phyloP scores from a whole-genome alignment of 208 protist genomes.

The Crithidia acanthocephali region DNA sequence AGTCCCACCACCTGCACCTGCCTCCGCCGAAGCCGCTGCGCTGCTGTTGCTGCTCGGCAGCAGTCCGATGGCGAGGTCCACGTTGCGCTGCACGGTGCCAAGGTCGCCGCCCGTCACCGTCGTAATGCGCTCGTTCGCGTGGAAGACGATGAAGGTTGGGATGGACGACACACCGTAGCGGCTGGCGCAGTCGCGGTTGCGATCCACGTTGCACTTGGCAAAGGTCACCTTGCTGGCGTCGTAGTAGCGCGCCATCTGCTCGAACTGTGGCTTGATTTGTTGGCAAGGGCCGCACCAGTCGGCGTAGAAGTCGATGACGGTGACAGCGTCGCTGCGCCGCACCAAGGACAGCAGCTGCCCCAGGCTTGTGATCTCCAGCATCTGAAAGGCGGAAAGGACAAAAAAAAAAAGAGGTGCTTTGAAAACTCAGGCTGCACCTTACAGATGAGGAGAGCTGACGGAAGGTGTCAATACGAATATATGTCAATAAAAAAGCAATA shows the following conservation, averaged over 20 bases:
- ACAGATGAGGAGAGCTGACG: no score
- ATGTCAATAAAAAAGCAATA: constrained; percentile 6
- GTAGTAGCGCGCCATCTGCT: constrained; percentile 55
- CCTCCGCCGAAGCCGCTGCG: background rate
- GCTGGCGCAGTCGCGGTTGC: constrained; percentile 58
- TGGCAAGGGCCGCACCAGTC: constrained; percentile 92
- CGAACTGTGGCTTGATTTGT: constrained; percentile 71
- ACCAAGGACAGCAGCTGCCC: constrained; percentile 59
- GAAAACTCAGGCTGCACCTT: no score
- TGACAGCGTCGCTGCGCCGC: constrained; percentile 42
- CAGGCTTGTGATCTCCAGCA: constrained; percentile 83
- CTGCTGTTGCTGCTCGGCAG: constrained; percentile 12
- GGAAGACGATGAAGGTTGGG: constrained; percentile 85
- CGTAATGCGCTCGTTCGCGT: constrained; percentile 46
- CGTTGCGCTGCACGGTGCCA: constrained; percentile 54
- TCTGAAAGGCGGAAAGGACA: constrained; percentile 11
- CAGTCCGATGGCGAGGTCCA: constrained; percentile 45
- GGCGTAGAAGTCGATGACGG: constrained; percentile 90
- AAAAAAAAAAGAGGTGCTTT: constrained; percentile 10
- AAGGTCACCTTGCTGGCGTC: constrained; percentile 62
- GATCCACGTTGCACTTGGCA: constrained; percentile 85
- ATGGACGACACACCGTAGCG: constrained; percentile 64
- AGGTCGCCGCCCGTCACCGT: constrained; percentile 58
- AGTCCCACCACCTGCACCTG: background rate
- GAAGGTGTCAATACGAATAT: no score